phyloP scores from a whole-genome alignment of 805 yeast genomes.

The Myxozyma nipponensis region DNA sequence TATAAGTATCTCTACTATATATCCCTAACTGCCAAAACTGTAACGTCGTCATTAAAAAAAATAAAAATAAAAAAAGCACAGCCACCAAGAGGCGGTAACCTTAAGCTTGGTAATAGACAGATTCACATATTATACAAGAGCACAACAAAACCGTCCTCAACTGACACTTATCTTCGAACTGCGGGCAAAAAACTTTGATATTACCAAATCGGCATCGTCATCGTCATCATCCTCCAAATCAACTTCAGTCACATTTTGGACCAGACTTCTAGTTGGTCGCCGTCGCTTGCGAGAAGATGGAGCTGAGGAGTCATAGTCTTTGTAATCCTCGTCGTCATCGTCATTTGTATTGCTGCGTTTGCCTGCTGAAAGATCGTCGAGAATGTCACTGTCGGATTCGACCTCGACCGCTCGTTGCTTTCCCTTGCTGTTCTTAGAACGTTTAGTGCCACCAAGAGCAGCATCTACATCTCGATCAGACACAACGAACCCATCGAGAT shows the following conservation, averaged over 20 bases:
- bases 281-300: background rate
- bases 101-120: too few relatives aligned
- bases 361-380: background rate
- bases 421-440: background rate
- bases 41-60: too few relatives aligned
- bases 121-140: too few relatives aligned
- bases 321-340: background rate
- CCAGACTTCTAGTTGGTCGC: background rate
- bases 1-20: background rate
- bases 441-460: background rate
- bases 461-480: too few relatives aligned
- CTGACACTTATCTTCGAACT: too few relatives aligned
- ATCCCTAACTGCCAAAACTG: background rate
- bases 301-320: background rate
- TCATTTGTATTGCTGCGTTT: background rate
- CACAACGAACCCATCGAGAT: constrained; percentile 1
- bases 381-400: too few relatives aligned
- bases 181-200: too few relatives aligned
- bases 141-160: too few relatives aligned
- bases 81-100: too few relatives aligned
- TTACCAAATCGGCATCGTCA: background rate
- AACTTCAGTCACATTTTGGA: background rate
- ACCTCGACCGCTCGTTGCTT: background rate
- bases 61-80: too few relatives aligned
- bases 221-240: background rate